Percentiles rank a stretch among this genome's conserved stretches.
Evolutionary conservation across 2,329 filamentous ascomycete genomes (phyloP).

Genomic region (Fusarium globosum): DNA sequence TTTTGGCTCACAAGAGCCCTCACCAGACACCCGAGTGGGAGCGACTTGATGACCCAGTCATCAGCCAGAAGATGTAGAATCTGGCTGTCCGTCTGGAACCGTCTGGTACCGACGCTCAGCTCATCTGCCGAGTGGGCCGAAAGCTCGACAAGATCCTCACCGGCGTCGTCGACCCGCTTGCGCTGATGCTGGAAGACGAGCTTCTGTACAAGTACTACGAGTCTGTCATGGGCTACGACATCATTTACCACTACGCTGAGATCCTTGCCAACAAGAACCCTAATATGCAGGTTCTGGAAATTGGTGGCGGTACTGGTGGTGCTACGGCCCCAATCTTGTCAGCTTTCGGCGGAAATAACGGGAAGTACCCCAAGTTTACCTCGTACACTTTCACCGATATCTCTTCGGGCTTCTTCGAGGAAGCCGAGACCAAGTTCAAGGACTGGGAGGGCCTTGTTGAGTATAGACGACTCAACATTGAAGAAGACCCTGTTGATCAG

Average conservation of each 20-base stretch:
- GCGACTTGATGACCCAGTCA: not conserved
- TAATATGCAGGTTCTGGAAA: not conserved
- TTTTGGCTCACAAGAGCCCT: not conserved
- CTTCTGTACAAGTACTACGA: not conserved
- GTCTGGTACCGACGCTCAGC: not conserved
- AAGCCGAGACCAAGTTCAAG: not conserved
- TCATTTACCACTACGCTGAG: not conserved
- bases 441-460: not conserved
- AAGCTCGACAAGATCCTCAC: not conserved
- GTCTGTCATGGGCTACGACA: not conserved
- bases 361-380: not conserved
- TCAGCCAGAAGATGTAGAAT: not conserved
- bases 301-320: not conserved
- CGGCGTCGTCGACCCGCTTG: not conserved
- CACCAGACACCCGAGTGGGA: not conserved
- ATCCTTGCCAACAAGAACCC: not conserved
- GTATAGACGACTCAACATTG: not conserved
- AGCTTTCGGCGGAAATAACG: not conserved
- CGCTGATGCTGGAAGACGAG: not conserved
- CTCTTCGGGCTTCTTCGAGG: not conserved
- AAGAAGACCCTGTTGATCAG: not conserved
- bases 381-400: not conserved
- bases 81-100: not conserved
- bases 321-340: not conserved
- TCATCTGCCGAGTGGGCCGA: not conserved